A percentile compares a stretch with the other conserved stretches of the same genome.
phyloP scores from a whole-genome alignment of 176 grass and related monocot genomes.

The Metroxylon sagu region DNA sequence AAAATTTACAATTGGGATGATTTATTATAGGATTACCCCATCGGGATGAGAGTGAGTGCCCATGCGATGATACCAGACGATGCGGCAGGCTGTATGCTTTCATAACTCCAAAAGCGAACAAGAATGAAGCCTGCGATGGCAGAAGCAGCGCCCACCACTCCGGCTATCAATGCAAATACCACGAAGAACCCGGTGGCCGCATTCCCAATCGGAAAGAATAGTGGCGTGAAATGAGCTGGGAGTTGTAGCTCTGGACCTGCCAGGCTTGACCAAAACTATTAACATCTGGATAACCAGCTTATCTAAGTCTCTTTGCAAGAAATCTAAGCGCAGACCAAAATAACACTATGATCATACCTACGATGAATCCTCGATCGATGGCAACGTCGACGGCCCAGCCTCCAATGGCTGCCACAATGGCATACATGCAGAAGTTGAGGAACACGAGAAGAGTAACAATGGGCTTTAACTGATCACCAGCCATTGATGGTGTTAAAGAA shows the following conservation, averaged over 20 bases:
- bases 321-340: conserved; percentile 47
- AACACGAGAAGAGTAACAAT: conserved; percentile 51
- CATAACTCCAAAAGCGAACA: conserved; percentile 49
- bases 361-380: conserved; percentile 73
- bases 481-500: conserved; percentile 28
- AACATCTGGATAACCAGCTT: no score
- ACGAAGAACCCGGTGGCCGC: conserved; percentile 89
- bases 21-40: conserved; percentile 40
- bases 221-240: conserved; percentile 70
- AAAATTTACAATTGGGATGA: neutral
- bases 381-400: conserved; percentile 72
- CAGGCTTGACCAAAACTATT: conserved; percentile 58
- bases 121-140: conserved; percentile 51
- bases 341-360: conserved; percentile 25
- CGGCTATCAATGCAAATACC: conserved; percentile 59
- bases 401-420: conserved; percentile 54
- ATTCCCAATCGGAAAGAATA: conserved; percentile 91
- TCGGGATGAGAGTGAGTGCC: conserved; percentile 62
- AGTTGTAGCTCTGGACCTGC: conserved; percentile 61
- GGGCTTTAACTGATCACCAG: conserved; percentile 31
- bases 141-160: conserved; percentile 51
- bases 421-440: conserved; percentile 73
- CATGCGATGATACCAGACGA: conserved; percentile 41
- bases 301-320: conserved; percentile 19
- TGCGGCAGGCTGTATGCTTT: conserved; percentile 52